phyloP scores from a whole-genome alignment of 2,329 filamentous ascomycete genomes.

The Sclerotinia sclerotiorum region DNA sequence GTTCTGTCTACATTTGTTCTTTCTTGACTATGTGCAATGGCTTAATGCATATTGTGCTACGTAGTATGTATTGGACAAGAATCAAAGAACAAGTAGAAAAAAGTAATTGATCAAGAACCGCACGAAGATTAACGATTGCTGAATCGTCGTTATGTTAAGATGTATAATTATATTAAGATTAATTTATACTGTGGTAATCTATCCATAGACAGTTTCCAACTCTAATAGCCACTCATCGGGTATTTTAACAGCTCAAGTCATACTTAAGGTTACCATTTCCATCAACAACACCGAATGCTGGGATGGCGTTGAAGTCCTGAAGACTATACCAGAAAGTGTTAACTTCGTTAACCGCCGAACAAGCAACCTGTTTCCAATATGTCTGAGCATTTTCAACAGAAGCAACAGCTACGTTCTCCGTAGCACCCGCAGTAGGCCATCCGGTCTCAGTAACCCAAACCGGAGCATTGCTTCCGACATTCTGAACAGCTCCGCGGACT shows the following conservation, averaged over 20 bases:
- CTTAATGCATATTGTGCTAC: not conserved
- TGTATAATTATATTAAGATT: constrained; percentile 12
- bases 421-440: constrained; percentile 58
- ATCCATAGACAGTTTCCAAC: not conserved
- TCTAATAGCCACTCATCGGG: not conserved
- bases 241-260: constrained; percentile 32
- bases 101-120: not conserved
- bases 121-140: not conserved
- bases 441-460: constrained; percentile 66
- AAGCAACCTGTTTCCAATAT: constrained; percentile 64
- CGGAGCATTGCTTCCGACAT: constrained; percentile 52
- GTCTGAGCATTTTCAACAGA: constrained; percentile 58
- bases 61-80: too few species aligned
- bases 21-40: not conserved
- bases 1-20: too few species aligned
- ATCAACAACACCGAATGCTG: constrained; percentile 45
- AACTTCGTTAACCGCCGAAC: constrained; percentile 54
- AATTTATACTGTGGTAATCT: constrained; percentile 6
- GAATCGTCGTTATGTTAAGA: not conserved
- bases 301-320: constrained; percentile 50
- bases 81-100: not conserved
- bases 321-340: constrained; percentile 63
- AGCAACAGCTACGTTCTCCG: constrained; percentile 55
- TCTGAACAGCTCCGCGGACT: constrained; percentile 40
- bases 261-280: constrained; percentile 33